phyloP scores from a whole-genome alignment of 306 rosid species.

The cucumber (Cucumis sativus) region Cucumber_9930_V3 NC_026657.2:1654501-1655000 shows the following conservation, averaged over 20 bases:
- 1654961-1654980: conserved; percentile 98
- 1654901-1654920: conserved; percentile 84
- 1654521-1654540: conserved; percentile 99
- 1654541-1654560: conserved; percentile 97
- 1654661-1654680: conserved; percentile 98
- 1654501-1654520: conserved; percentile 95
- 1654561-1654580: conserved; percentile 97
- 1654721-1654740: conserved; percentile 17
- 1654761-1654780: conserved; percentile 3
- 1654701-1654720: conserved; percentile 78
- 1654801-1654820: conserved; percentile 93
- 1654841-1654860: conserved; percentile 83
- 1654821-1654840: conserved; percentile 91
- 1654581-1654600: conserved; percentile 96
- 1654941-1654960: conserved; percentile 87
- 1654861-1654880: conserved; percentile 81
- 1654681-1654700: conserved; percentile 99
- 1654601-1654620: conserved; percentile 76
- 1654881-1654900: conserved; percentile 68
- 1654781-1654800: conserved; percentile 40
- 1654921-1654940: conserved; percentile 94
- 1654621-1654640: conserved; percentile 96
- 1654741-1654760: conserved; percentile 12
- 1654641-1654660: conserved; percentile 95
- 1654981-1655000: conserved; percentile 98